Conservation (phyloP, 768 basidiomycete genomes). For the Mycena rebaudengoi region DNA sequence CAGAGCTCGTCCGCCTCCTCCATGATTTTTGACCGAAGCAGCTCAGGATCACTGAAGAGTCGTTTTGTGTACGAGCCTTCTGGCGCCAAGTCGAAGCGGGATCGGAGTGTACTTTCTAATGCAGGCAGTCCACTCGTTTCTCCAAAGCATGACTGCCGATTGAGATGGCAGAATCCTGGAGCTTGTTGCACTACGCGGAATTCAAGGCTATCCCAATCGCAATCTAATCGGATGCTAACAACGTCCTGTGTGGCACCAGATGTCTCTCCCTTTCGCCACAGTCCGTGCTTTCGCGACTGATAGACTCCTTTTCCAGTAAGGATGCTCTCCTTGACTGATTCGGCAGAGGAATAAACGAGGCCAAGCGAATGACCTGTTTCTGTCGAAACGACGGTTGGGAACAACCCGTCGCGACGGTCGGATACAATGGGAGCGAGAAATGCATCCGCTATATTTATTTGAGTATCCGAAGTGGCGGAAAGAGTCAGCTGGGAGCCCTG, state of each 20-base stretch:
- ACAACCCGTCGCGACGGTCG: conserved; percentile 91
- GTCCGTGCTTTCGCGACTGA: conserved; percentile 93
- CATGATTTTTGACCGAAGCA: conserved; percentile 95
- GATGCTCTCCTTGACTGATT: conserved; percentile 89
- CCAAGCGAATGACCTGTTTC: conserved; percentile 84
- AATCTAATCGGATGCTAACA: conserved; percentile 84
- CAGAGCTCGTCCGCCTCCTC: conserved; percentile 99
- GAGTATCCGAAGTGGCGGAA: conserved; percentile 55
- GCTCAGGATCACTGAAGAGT: conserved; percentile 80
- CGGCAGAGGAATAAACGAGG: conserved; percentile 92
- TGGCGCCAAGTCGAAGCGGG: conserved; percentile 79
- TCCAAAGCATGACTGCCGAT: conserved; percentile 91
- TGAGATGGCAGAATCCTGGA: conserved; percentile 92
- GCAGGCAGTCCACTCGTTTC: conserved; percentile 78
- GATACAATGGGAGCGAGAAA: conserved; percentile 86
- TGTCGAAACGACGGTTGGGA: conserved; percentile 90
- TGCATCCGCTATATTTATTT: conserved; percentile 82
- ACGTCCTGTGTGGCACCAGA: conserved; percentile 94
- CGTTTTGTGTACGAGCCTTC: conserved; percentile 92
- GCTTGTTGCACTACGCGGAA: conserved; percentile 92
- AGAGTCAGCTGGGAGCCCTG: conserved; percentile 77
- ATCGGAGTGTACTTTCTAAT: conserved; percentile 80
- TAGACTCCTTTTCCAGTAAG: conserved; percentile 91
- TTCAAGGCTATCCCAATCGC: conserved; percentile 92
- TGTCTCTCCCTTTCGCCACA: conserved; percentile 98